Base-by-base conservation (phyloP, 2,329 filamentous ascomycete species). In the Pyrenochaeta sp. region DNA sequence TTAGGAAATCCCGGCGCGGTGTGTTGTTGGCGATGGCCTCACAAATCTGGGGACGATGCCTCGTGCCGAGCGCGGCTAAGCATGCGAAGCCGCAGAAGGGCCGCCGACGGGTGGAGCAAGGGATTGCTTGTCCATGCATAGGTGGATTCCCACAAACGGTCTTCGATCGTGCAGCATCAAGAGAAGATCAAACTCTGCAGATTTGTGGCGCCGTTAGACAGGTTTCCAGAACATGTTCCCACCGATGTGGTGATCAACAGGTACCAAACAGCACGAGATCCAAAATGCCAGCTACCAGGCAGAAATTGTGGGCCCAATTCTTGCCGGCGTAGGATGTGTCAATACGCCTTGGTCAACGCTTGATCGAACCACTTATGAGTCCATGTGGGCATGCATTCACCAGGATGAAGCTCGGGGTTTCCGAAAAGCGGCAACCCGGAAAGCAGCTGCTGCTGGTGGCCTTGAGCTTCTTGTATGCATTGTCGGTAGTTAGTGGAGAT, bases 1-100 rank as follows among this genome's bases (percentile, higher is more conserved):
- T 35, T 21, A 39, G 36, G 36, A 39, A 39, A 18, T 39, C 18
- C 36, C 53, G 49, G 35, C 33, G 40, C 44, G 17, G 37, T 42
- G n/a, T 36, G 10, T 4, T 15, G 33, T 39, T 37, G 35, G 14
- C 20, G 18, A 20, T 21, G n/a, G 35, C 35, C 35, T 37, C 35
- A 37, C 4, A 27, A 11, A 20, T 20, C 11, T 37, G 17, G 35
- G 20, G 35, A 18, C 17, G 36, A 39, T 17, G 20, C 21, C 21
- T 39, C 36, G 7, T 23, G 36, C 36, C 36, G 36, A 23, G 20
- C 33, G 33, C 33, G 7, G 27, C 40, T 43, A 43, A 33, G 29
- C 41, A 21, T 20, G 30, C 21, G 18, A 32, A 17, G 29, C 42
- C 30, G 31, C 20, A 45, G 18, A 35, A 35, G 30, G 7, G 18